These are phyloP conservation scores for Ceratocystis lukuohia DNA, from an alignment of 2,329 filamentous ascomycete genomes.

Conservation along the genomic window DNA sequence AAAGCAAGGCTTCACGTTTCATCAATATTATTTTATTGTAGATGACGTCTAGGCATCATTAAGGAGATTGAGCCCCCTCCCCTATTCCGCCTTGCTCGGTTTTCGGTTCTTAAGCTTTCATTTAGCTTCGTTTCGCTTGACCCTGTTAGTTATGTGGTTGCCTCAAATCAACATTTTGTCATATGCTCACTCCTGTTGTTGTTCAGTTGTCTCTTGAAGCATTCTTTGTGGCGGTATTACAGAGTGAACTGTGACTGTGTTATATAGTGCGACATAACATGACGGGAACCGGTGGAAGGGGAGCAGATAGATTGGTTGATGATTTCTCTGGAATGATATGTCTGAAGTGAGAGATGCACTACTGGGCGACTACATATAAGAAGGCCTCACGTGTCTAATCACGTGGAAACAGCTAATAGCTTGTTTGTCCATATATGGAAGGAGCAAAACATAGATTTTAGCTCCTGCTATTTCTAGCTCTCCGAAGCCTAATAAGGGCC, in stretches of 20 bases:
- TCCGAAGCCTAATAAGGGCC: background rate
- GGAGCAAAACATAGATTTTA: background rate
- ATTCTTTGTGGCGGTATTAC: background rate
- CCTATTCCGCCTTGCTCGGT: background rate
- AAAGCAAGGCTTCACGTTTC: background rate
- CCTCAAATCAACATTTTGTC: background rate
- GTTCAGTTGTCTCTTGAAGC: background rate
- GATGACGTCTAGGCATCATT: background rate
- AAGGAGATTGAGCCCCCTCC: background rate
- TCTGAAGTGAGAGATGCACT: no score
- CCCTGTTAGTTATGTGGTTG: background rate
- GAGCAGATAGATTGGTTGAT: no score
- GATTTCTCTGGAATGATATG: no score
- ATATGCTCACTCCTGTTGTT: background rate
- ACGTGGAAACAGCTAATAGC: background rate
- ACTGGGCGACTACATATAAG: no score
- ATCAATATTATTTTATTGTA: background rate
- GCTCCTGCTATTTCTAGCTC: background rate
- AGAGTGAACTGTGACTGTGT: no score
- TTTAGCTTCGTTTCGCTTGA: constrained; percentile 6
- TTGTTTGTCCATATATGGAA: background rate
- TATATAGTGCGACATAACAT: no score
- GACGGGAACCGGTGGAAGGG: no score
- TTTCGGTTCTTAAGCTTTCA: background rate
- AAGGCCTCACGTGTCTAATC: no score